Conservation (phyloP, 148 eudicot genomes). For the Diospyros lotus region DNA sequence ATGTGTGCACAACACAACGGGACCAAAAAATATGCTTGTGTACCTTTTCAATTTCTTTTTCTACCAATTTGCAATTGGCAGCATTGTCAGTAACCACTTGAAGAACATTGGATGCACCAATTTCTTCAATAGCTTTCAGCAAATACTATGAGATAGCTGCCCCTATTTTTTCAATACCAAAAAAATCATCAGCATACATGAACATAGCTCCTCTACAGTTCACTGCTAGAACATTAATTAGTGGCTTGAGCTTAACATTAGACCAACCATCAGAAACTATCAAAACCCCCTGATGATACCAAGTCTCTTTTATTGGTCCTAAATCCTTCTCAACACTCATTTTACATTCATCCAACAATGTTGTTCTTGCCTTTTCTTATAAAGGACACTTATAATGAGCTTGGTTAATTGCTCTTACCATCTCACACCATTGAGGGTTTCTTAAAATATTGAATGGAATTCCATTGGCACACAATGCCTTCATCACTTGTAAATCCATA, state of each 20-base stretch:
- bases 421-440: too few species aligned
- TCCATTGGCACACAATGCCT: too few species aligned
- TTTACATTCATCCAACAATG: neutral
- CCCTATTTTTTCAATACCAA: neutral
- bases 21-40: conserved; percentile 15
- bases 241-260: neutral
- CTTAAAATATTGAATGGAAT: too few species aligned
- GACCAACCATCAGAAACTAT: too few species aligned
- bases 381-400: too few species aligned
- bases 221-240: neutral
- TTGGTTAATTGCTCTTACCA: too few species aligned
- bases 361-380: too few species aligned
- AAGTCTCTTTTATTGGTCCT: too few species aligned
- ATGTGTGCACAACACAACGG: neutral
- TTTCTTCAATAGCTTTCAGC: neutral
- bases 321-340: neutral
- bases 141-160: neutral
- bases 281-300: too few species aligned
- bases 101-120: neutral
- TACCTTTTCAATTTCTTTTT: conserved; percentile 13
- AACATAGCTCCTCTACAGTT: conserved; percentile 7
- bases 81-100: conserved; percentile 2
- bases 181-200: conserved; percentile 4
- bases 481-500: too few species aligned
- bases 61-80: conserved; percentile 6